These are phyloP conservation scores for Phaeodactylum tricornutum DNA, from an alignment of 108 stramenopile species.

Conservation along the genomic window DNA sequence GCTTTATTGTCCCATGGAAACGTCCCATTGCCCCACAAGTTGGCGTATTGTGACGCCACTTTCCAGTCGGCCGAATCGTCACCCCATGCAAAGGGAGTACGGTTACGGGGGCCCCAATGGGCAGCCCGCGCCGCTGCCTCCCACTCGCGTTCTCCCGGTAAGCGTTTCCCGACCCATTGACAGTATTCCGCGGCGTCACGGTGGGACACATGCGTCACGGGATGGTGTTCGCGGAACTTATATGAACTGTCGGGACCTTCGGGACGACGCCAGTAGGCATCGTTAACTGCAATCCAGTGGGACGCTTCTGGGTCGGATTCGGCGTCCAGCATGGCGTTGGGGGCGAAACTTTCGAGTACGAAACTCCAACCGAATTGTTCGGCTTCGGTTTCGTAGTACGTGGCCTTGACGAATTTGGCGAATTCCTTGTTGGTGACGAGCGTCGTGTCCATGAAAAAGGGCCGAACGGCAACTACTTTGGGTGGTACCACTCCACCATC, in stretches of 20 bases:
- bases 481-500: conserved; percentile 76
- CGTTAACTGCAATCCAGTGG: conserved; percentile 86
- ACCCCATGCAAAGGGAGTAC: conserved; percentile 69
- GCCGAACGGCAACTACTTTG: conserved; percentile 68
- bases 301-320: conserved; percentile 73
- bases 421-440: conserved; percentile 84
- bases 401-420: conserved; percentile 83
- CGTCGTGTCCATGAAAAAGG: conserved; percentile 72
- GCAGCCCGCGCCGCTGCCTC: conserved; percentile 87
- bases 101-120: conserved; percentile 54
- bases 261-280: conserved; percentile 87
- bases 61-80: conserved; percentile 25
- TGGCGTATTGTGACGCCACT: conserved; percentile 44
- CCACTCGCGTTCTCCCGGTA: conserved; percentile 89
- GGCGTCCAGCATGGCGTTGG: conserved; percentile 9
- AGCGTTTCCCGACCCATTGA: conserved; percentile 77
- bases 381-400: conserved; percentile 88
- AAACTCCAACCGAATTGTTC: conserved; percentile 94
- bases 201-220: conserved; percentile 88
- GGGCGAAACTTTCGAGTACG: conserved; percentile 66
- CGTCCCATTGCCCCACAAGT: conserved; percentile 68
- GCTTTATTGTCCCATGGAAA: conserved; percentile 78
- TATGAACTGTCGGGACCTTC: conserved; percentile 79
- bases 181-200: conserved; percentile 93
- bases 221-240: conserved; percentile 78